Conservation (phyloP, 306 rosid species). For the Benincasa hispida region DNA sequence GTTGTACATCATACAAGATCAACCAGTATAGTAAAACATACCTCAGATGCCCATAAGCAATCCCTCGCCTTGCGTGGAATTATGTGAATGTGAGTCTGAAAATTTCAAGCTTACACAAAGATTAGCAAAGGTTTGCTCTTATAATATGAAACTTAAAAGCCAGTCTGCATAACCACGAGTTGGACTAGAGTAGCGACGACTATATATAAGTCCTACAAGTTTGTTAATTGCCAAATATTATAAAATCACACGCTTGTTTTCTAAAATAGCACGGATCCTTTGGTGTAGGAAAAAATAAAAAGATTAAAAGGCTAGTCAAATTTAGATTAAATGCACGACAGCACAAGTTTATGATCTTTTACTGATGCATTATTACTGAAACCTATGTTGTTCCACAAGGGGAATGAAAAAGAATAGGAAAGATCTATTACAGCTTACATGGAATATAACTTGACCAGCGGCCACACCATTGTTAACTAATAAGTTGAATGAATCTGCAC, state of each 20-base stretch:
- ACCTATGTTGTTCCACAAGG: not conserved
- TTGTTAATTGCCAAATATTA: not conserved
- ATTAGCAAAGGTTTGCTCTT: conserved; percentile 12
- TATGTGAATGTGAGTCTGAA: conserved; percentile 93
- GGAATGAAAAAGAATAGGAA: not conserved
- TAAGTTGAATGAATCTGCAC: conserved; percentile 86
- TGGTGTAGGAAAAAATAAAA: no score
- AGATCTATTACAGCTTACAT: conserved; percentile 38
- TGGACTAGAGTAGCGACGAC: not conserved
- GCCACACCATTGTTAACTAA: conserved; percentile 76
- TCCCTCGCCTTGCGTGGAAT: conserved; percentile 80
- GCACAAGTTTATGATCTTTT: not conserved
- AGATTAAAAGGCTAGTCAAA: not conserved
- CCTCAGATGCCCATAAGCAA: conserved; percentile 93
- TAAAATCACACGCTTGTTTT: not conserved
- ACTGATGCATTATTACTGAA: not conserved
- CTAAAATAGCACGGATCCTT: not conserved
- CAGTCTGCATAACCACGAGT: not conserved
- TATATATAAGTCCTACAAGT: not conserved
- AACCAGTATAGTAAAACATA: conserved; percentile 11
- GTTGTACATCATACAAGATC: not conserved
- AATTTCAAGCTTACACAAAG: conserved; percentile 8
- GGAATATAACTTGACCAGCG: conserved; percentile 97
- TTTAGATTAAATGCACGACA: not conserved
- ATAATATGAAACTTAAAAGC: not conserved